Base-by-base conservation (phyloP, 768 basidiomycete genomes). In the Neoboletus magnificus region DNA sequence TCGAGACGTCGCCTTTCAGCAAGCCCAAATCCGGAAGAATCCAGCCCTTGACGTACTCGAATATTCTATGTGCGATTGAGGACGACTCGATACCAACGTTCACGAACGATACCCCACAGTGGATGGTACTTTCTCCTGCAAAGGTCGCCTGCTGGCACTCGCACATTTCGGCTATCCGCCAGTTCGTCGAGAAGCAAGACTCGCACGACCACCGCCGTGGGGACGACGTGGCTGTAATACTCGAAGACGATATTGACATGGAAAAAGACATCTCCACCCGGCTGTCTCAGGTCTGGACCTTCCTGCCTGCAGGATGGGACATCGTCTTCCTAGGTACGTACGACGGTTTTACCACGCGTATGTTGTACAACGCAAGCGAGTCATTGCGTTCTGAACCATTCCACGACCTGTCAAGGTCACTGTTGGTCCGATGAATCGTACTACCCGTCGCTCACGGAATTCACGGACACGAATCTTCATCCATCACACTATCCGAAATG, bases 231-330 rank as follows among this genome's bases (percentile, higher is more conserved):
- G 74, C 76, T 0, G 54, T 90, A 10, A 76, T 91, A n/a, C 73
- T 90, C 8, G 89, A 91, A 68, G 90, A 91, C 64, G 90, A 91
- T 58, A 73, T 91, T 11, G 86, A 91, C 64, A 84, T 90, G 81
- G 89, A 91, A 71, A 73, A 68, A 30, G 81, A 89, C 59, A 78
- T 87, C 13, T 60, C 71, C 6, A 51, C 63, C 16, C 77, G 80
- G 27, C 64, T 82, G 42, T 54, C 59, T 50, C 55, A 52, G 23
- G 48, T 86, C 37, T 87, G 85, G 86, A 49, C 57, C 5, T 65
- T 67, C 10, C 66, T 91, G 29, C 89, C 89, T 7, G 40, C 35
- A 2, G 75, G 80, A 16, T 91, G 89, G 89, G 89, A 90, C 60
- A 78, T 90, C 23, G 78, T 91, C 18, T 87, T 86, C 60, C 71